Base-by-base conservation (phyloP, 2,329 filamentous ascomycete genomes). In the Colletotrichum siamense region DNA sequence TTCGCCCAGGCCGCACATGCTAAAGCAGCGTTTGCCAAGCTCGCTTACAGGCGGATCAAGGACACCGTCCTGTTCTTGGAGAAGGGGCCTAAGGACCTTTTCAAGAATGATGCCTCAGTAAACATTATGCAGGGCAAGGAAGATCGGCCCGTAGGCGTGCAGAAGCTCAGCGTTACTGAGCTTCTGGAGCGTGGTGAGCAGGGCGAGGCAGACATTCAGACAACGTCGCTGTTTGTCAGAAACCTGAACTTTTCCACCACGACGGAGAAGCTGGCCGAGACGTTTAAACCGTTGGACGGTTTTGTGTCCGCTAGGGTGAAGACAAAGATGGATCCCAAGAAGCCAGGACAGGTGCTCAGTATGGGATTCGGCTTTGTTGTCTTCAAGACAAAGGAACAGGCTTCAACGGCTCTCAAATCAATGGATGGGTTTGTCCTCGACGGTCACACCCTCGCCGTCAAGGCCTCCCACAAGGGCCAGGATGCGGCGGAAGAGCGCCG, bases 351-450 rank as follows among this genome's bases (percentile, higher is more conserved):
- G 84, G 91, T 94, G 6, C 91, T 99, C 70, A 98, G 96, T 83
- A 98, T 99, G 96, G 97, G 97, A 49, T 99, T 98, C 83, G 97
- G 96, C 61, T 99, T 99, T 84, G 92, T 96, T 76, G 96, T 98
- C 81, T 99, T 99, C 86, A 91, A 90, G 75, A 93, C 91, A 79
- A 95, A 95, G 81, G 91, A 89, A 55, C 92, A 96, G 81, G 96
- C 97, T 1, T 92, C 95, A 79, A 93, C 94, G 62, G 97, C 96
- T 28, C 88, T 95, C 75, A 91, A 92, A 79, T 92, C 93, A n/a
- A 97, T 99, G 95, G 93, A 99, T 84, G 95, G 96, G 13, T 92
- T 95, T 84, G 92, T 92, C 52, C 91, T 99, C n/a, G 95, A 98
- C 78, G 94, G 93, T 24, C 96, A 99, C 85, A 94, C 94, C 80